Conservation (phyloP, 2,329 filamentous ascomycete genomes). For the Hymenoscyphus repandus region DNA sequence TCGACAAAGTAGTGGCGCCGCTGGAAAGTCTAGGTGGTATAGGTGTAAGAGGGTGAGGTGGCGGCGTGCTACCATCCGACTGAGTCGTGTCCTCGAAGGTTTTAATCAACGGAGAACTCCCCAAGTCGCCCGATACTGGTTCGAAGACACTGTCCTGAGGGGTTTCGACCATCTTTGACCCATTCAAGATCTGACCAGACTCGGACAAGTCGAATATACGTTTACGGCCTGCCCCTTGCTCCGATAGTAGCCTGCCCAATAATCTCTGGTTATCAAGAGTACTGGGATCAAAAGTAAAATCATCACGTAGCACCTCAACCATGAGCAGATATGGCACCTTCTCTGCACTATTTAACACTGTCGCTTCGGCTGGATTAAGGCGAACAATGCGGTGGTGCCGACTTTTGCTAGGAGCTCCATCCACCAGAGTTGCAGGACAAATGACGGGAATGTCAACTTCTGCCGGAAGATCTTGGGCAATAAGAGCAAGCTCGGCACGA, state of each 20-base stretch:
- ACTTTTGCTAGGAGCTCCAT: conserved; percentile 69
- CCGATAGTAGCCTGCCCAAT: conserved; percentile 50
- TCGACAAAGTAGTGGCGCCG: conserved; percentile 55
- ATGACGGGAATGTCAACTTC: conserved; percentile 82
- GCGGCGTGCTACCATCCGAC: conserved; percentile 31
- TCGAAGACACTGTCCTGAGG: conserved; percentile 71
- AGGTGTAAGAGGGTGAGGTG: conserved; percentile 31
- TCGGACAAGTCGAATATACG: conserved; percentile 68
- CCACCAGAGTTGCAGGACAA: conserved; percentile 67
- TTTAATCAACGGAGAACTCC: conserved; percentile 65
- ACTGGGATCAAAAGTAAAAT: conserved; percentile 77
- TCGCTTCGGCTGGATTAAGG: conserved; percentile 77
- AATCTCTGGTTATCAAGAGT: conserved; percentile 67
- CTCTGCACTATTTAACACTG: conserved; percentile 80
- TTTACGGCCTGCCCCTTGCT: conserved; percentile 48
- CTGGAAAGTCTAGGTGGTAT: conserved; percentile 53
- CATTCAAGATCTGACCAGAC: conserved; percentile 45
- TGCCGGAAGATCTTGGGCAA: conserved; percentile 74
- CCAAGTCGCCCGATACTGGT: conserved; percentile 72
- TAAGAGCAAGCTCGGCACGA: conserved; percentile 73
- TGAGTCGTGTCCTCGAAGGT: conserved; percentile 46
- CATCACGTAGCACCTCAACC: conserved; percentile 75
- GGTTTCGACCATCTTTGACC: conserved; percentile 31
- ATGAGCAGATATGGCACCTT: conserved; percentile 81
- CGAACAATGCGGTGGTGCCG: conserved; percentile 78